A percentile compares a stretch with the other conserved stretches of the same genome.
These are phyloP conservation scores for Penicillium steckii DNA, from an alignment of 495 filamentous ascomycete genomes.

Conservation along the genomic window DNA sequence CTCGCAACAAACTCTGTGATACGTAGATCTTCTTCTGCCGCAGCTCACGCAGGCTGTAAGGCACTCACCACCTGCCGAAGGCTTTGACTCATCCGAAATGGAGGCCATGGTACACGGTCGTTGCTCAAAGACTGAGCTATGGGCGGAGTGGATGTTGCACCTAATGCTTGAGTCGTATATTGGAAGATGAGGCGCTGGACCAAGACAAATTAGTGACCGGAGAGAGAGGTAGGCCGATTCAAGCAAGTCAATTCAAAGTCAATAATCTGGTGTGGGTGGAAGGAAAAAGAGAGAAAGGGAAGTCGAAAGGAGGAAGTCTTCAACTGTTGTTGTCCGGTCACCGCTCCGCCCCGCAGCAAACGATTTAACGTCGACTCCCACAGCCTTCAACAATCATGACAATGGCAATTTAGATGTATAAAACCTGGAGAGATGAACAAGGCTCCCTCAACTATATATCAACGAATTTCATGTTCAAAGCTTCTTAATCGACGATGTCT, in stretches of 20 bases:
- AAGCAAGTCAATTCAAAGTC: constrained; percentile 9
- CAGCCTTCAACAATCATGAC: neutral
- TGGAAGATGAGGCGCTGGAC: neutral
- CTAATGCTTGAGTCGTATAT: neutral
- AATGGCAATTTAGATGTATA: no score
- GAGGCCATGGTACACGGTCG: constrained; percentile 9
- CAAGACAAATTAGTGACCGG: neutral
- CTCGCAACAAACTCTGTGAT: neutral
- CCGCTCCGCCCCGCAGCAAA: constrained; percentile 22
- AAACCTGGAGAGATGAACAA: no score
- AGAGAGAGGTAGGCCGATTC: neutral
- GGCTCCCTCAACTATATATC: no score
- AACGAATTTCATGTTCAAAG: no score
- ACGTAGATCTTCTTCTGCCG: neutral
- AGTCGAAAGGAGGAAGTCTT: constrained; percentile 1
- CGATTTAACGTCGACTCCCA: neutral
- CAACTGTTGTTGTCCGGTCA: constrained; percentile 16
- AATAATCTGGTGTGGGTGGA: neutral
- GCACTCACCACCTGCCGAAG: constrained; percentile 13
- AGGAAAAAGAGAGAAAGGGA: neutral
- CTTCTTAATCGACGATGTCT: no score
- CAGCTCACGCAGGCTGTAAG: constrained; percentile 1
- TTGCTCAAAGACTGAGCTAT: constrained; percentile 1
- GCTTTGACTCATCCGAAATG: constrained; percentile 9
- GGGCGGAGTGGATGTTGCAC: neutral